Evolutionary conservation across 345 rosid genomes (phyloP).

Genomic region (Zanthoxylum bungeanum): DNA sequence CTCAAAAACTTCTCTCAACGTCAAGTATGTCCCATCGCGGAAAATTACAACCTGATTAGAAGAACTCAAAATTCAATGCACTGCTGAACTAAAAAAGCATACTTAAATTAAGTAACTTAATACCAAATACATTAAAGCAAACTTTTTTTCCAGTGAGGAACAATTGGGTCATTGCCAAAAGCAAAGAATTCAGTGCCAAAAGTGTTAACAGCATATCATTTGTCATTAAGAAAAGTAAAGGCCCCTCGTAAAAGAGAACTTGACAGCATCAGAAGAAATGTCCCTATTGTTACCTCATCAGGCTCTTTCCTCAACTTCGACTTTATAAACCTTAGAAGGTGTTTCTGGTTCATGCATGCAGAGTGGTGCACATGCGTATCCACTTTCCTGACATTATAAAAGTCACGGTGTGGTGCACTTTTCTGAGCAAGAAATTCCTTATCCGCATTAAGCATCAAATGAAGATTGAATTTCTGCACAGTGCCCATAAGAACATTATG

Average conservation of each 20-base stretch:
- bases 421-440: slow-evolving; percentile 96
- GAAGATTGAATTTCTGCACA: slow-evolving; percentile 93
- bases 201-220: background rate
- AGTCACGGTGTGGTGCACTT: slow-evolving; percentile 99
- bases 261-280: background rate
- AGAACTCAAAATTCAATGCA: background rate
- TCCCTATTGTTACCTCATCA: slow-evolving; percentile 65
- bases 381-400: slow-evolving; percentile 96
- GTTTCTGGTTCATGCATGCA: slow-evolving; percentile 99
- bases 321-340: slow-evolving; percentile 95
- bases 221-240: background rate
- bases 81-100: background rate
- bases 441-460: slow-evolving; percentile 99
- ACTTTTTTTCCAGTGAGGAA: background rate
- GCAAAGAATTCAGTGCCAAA: background rate
- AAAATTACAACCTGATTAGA: slow-evolving; percentile 88
- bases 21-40: slow-evolving; percentile 96
- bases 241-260: background rate
- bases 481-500: background rate
- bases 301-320: slow-evolving; percentile 97
- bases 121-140: slow-evolving; percentile 2
- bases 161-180: background rate
- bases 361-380: slow-evolving; percentile 99
- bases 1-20: slow-evolving; percentile 94
- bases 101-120: no score